These are phyloP conservation scores for Oryza longistaminata DNA, from an alignment of 176 grass and related monocot genomes.

Conservation along the genomic window DNA sequence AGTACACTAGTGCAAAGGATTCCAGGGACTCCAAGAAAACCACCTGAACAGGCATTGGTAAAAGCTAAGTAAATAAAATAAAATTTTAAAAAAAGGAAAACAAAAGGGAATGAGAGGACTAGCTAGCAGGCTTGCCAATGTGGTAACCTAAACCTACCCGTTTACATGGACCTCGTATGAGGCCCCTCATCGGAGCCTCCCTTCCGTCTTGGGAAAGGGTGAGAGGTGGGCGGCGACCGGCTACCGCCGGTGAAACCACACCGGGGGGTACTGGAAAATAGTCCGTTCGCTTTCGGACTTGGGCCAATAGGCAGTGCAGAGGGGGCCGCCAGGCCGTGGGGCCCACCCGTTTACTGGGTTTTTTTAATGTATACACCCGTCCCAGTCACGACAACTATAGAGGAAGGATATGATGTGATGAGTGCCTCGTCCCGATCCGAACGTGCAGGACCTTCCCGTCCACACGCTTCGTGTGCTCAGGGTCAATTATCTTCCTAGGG, in stretches of 20 bases:
- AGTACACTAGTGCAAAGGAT: too few species aligned
- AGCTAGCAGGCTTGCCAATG: background rate
- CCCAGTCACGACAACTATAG: background rate
- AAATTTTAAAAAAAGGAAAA: background rate
- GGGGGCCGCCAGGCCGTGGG: background rate
- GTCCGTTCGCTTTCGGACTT: background rate
- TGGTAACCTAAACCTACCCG: conserved; percentile 15
- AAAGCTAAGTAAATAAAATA: background rate
- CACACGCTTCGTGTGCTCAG: background rate
- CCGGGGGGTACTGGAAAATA: too few species aligned
- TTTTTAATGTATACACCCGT: background rate
- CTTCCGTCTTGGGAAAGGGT: background rate
- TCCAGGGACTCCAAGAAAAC: background rate
- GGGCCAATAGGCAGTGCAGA: background rate
- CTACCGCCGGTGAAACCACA: background rate
- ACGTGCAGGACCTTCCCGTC: background rate
- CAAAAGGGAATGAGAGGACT: background rate
- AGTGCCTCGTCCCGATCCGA: conserved; percentile 1
- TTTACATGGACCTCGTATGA: conserved; percentile 14
- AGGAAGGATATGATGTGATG: background rate
- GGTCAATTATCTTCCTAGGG: background rate
- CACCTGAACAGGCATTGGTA: background rate
- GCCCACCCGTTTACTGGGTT: background rate
- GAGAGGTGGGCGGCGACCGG: background rate
- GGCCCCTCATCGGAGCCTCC: background rate